Conservation (phyloP, 495 filamentous ascomycete genomes). For the Hypoxylon intermedium region DNA sequence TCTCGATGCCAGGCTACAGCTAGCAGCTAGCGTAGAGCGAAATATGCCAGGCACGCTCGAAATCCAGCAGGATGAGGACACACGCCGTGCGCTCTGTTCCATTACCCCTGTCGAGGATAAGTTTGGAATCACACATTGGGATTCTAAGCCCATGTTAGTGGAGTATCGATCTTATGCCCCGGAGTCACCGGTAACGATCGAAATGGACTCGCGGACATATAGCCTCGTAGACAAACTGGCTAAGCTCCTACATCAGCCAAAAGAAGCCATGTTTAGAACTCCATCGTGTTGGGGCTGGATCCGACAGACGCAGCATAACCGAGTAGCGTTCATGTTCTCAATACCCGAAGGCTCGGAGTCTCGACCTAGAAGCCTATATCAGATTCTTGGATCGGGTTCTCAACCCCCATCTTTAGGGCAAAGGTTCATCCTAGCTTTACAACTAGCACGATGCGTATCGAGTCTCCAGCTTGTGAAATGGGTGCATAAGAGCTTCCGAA, state of each 20-base stretch:
- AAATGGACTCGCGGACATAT: slow-evolving; percentile 16
- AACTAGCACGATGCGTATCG: slow-evolving; percentile 32
- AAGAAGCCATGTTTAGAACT: slow-evolving; percentile 38
- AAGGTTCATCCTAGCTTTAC: slow-evolving; percentile 36
- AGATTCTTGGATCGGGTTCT: slow-evolving; percentile 4
- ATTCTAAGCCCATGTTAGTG: slow-evolving; percentile 16
- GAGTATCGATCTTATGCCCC: slow-evolving; percentile 20
- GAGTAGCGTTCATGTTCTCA: slow-evolving; percentile 36
- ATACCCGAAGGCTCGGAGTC: slow-evolving; percentile 7
- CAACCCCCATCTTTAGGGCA: slow-evolving; percentile 29
- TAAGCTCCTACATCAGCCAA: slow-evolving; percentile 38
- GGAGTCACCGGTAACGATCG: slow-evolving; percentile 9
- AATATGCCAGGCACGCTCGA: slow-evolving; percentile 16
- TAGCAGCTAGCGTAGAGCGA: slow-evolving; percentile 25
- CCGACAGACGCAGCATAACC: slow-evolving; percentile 16
- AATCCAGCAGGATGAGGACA: slow-evolving; percentile 10
- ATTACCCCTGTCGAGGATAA: slow-evolving; percentile 9
- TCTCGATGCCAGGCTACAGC: slow-evolving; percentile 36
- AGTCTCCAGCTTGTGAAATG: slow-evolving; percentile 44
- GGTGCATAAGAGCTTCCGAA: slow-evolving; percentile 48
- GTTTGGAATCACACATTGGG: slow-evolving; percentile 11
- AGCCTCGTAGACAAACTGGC: slow-evolving; percentile 31
- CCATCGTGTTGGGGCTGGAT: slow-evolving; percentile 41
- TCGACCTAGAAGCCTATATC: slow-evolving; percentile 16
- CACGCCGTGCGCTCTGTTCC: not conserved